Percentiles rank a stretch among this genome's conserved stretches.
Evolutionary conservation across 495 filamentous ascomycete genomes (phyloP).

Genomic region (Aspergillus cavernicola): DNA sequence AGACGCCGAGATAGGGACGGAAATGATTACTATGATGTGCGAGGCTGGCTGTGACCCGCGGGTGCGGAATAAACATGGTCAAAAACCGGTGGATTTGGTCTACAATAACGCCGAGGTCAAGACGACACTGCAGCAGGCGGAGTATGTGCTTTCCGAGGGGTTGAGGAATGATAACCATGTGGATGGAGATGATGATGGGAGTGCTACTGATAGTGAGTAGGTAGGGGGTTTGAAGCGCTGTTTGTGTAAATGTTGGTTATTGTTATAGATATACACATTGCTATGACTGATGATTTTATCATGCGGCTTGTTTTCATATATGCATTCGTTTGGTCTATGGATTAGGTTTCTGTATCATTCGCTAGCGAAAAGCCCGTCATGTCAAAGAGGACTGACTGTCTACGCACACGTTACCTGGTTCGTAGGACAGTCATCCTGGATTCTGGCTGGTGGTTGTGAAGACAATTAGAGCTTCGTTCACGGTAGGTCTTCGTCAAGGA

Average conservation of each 20-base stretch:
- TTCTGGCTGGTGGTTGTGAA: no score
- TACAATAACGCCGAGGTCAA: slow-evolving; percentile 62
- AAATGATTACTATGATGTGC: slow-evolving; percentile 82
- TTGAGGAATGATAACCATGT: slow-evolving; percentile 29
- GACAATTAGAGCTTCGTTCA: no score
- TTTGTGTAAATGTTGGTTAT: not conserved
- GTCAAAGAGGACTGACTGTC: no score
- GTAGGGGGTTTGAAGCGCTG: not conserved
- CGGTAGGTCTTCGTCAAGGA: slow-evolving; percentile 99
- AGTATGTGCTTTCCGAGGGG: slow-evolving; percentile 59
- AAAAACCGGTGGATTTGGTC: slow-evolving; percentile 41
- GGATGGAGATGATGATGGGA: slow-evolving; percentile 30
- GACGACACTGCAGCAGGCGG: slow-evolving; percentile 66
- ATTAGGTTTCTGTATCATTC: no score
- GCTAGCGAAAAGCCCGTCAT: no score
- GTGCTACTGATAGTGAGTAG: slow-evolving; percentile 44
- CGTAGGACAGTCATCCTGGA: no score
- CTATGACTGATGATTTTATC: slow-evolving; percentile 20
- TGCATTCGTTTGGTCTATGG: no score
- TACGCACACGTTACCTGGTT: no score
- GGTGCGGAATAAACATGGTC: slow-evolving; percentile 44
- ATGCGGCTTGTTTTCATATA: not conserved
- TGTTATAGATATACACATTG: slow-evolving; percentile 7
- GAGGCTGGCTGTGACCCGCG: slow-evolving; percentile 83
- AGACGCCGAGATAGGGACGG: slow-evolving; percentile 59